Evolutionary conservation across 495 filamentous ascomycete genomes (phyloP).

Genomic region (Cryomyces minteri): DNA sequence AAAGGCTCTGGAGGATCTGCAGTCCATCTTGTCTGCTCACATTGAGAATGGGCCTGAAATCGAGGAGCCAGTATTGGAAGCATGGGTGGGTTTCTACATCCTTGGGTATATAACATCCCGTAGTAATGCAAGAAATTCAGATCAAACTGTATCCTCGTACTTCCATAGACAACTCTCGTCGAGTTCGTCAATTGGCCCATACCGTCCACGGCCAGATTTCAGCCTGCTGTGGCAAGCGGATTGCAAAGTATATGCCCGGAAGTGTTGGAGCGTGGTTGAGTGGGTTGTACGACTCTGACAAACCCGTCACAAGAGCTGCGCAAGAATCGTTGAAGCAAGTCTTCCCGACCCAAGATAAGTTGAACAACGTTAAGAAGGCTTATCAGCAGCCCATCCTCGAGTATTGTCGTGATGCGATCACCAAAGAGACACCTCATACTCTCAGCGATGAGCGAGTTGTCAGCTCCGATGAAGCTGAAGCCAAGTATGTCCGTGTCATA

Average conservation of each 20-base stretch:
- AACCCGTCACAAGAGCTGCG: constrained; percentile 50
- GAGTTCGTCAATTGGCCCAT: constrained; percentile 74
- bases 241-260: constrained; percentile 55
- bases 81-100: constrained; percentile 51
- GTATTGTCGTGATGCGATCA: constrained; percentile 57
- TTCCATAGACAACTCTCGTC: constrained; percentile 73
- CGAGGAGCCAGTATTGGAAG: constrained; percentile 62
- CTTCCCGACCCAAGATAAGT: constrained; percentile 63
- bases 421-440: constrained; percentile 56
- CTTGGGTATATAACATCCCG: constrained; percentile 11
- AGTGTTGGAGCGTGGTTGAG: constrained; percentile 76
- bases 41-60: constrained; percentile 30
- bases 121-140: constrained; percentile 27
- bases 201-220: constrained; percentile 53
- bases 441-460: constrained; percentile 77
- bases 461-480: constrained; percentile 64
- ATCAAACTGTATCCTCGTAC: constrained; percentile 69
- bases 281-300: constrained; percentile 74
- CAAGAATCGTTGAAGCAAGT: constrained; percentile 51
- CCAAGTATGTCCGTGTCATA: constrained; percentile 68
- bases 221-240: constrained; percentile 53
- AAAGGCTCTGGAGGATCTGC: constrained; percentile 82
- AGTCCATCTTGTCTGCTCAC: constrained; percentile 35
- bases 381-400: constrained; percentile 61
- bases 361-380: constrained; percentile 50